phyloP scores from a whole-genome alignment of 164 flowering plant genomes.

The Aristolochia fimbriata region DNA sequence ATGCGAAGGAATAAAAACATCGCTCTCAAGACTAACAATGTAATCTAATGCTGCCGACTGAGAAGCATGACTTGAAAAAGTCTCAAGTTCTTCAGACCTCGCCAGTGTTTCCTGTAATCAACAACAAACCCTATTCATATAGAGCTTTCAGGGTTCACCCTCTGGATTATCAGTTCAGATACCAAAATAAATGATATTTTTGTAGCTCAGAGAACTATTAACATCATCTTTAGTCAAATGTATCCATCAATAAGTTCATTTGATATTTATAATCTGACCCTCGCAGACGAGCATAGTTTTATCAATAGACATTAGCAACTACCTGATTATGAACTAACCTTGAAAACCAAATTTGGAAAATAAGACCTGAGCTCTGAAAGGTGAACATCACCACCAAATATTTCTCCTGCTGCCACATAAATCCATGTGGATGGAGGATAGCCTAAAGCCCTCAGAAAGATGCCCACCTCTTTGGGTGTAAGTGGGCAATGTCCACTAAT shows the following conservation, averaged over 20 bases:
- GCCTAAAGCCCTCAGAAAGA: slow-evolving; percentile 80
- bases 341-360: slow-evolving; percentile 75
- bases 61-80: slow-evolving; percentile 66
- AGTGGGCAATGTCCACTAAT: slow-evolving; percentile 77
- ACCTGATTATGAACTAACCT: slow-evolving; percentile 32
- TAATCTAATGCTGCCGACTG: slow-evolving; percentile 93
- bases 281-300: no score
- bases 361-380: slow-evolving; percentile 57
- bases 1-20: slow-evolving; percentile 80
- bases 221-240: no score
- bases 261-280: no score
- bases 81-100: slow-evolving; percentile 47
- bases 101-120: slow-evolving; percentile 75
- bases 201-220: no score
- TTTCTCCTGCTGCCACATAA: slow-evolving; percentile 94
- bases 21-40: slow-evolving; percentile 77
- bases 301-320: no score
- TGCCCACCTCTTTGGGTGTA: slow-evolving; percentile 90
- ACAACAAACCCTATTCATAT: not conserved
- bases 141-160: no score
- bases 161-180: no score
- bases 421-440: slow-evolving; percentile 69
- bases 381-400: slow-evolving; percentile 72
- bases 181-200: no score
- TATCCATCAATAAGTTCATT: no score